phyloP scores from a whole-genome alignment of 768 basidiomycete species.

The Suillus paluster region DNA sequence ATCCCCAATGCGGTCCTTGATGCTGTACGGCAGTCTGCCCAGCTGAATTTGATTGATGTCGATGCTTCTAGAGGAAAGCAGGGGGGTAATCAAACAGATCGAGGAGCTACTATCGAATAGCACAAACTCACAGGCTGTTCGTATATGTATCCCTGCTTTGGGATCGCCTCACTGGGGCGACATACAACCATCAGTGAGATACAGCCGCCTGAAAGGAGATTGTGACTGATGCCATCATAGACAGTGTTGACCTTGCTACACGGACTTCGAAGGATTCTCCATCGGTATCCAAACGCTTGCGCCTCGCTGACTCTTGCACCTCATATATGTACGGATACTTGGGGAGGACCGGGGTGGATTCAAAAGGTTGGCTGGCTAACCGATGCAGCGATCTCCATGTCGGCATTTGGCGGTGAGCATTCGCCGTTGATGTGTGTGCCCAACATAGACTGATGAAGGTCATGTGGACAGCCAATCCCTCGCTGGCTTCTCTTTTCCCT shows the following conservation, averaged over 20 bases:
- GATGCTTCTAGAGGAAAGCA: slow-evolving; percentile 16
- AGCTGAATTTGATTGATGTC: slow-evolving; percentile 39
- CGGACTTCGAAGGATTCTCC: slow-evolving; percentile 62
- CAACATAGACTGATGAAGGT: slow-evolving; percentile 15
- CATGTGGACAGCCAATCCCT: slow-evolving; percentile 66
- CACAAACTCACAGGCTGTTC: slow-evolving; percentile 40
- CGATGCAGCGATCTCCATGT: slow-evolving; percentile 74
- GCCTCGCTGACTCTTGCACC: slow-evolving; percentile 73
- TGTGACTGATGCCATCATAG: slow-evolving; percentile 27
- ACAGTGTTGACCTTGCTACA: slow-evolving; percentile 75
- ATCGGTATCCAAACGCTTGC: slow-evolving; percentile 60
- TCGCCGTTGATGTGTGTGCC: neutral
- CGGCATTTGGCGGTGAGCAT: slow-evolving; percentile 77
- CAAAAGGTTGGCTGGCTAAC: slow-evolving; percentile 80
- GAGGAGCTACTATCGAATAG: slow-evolving; percentile 28
- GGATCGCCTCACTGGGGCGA: slow-evolving; percentile 77
- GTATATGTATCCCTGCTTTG: slow-evolving; percentile 65
- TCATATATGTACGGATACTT: slow-evolving; percentile 58
- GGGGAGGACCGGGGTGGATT: slow-evolving; percentile 72
- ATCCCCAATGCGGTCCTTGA: slow-evolving; percentile 58
- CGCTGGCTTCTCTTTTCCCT: slow-evolving; percentile 73
- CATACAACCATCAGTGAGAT: slow-evolving; percentile 53
- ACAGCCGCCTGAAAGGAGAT: neutral
- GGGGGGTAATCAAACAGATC: slow-evolving; percentile 33
- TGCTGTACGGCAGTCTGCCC: slow-evolving; percentile 42